Conservation (phyloP, 768 basidiomycete species). For the Boletus rubescentipes region DNA sequence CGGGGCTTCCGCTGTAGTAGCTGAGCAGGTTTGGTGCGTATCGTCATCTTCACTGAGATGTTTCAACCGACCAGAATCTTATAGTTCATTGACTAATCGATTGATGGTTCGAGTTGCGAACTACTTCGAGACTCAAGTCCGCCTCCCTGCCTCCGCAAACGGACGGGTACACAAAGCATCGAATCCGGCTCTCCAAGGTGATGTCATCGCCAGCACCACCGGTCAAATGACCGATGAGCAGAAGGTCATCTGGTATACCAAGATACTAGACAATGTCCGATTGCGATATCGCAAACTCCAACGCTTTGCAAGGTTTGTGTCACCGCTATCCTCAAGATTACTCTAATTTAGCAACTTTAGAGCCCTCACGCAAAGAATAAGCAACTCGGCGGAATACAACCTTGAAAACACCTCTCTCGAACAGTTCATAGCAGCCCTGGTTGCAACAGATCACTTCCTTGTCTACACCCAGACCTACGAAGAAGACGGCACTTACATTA, state of each 20-base stretch:
- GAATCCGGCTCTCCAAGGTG: conserved; percentile 37
- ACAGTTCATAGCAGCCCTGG: conserved; percentile 74
- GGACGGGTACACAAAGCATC: conserved; percentile 25
- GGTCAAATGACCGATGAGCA: conserved; percentile 75
- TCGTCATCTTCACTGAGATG: not conserved
- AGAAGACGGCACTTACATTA: conserved; percentile 88
- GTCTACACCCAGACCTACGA: conserved; percentile 88
- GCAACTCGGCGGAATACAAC: conserved; percentile 89
- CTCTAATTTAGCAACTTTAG: conserved; percentile 33
- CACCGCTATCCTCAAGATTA: not conserved
- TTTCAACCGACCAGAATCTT: not conserved
- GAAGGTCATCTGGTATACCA: conserved; percentile 85
- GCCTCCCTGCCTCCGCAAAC: conserved; percentile 56
- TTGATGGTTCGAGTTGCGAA: conserved; percentile 90
- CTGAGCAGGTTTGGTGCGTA: conserved; percentile 90
- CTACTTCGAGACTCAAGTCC: conserved; percentile 93
- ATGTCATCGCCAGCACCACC: conserved; percentile 38
- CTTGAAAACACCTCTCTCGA: conserved; percentile 74
- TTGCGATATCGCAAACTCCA: conserved; percentile 92
- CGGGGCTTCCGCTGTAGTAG: conserved; percentile 87
- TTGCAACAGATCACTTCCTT: conserved; percentile 87
- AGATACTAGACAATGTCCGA: conserved; percentile 90
- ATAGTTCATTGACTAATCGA: conserved; percentile 87
- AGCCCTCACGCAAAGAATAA: conserved; percentile 80
- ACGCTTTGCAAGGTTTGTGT: conserved; percentile 76